These are phyloP conservation scores for Phaffia australis DNA, from an alignment of 768 basidiomycete genomes.

Conservation along the genomic window DNA sequence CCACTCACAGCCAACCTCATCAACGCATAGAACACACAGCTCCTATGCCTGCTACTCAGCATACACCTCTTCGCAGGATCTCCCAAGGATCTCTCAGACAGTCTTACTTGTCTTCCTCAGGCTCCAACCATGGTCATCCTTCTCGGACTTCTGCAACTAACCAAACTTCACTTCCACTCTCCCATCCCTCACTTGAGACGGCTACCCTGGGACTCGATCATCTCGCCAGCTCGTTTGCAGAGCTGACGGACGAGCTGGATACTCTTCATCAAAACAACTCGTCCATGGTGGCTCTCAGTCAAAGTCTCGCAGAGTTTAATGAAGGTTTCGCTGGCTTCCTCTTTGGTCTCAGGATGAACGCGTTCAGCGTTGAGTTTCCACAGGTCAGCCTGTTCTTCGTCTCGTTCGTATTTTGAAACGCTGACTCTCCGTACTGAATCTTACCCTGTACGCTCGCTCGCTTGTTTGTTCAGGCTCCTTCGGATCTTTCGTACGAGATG, in stretches of 20 bases:
- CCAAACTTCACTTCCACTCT: slow-evolving; percentile 8
- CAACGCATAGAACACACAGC: neutral
- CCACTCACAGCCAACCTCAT: neutral
- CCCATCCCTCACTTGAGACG: slow-evolving; percentile 48
- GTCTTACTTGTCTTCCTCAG: slow-evolving; percentile 57
- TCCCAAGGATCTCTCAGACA: slow-evolving; percentile 84
- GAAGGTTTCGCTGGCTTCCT: slow-evolving; percentile 86
- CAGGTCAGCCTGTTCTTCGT: slow-evolving; percentile 41
- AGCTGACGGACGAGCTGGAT: slow-evolving; percentile 80
- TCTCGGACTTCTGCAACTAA: neutral
- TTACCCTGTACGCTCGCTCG: neutral
- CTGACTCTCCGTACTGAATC: neutral
- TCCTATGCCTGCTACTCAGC: slow-evolving; percentile 39
- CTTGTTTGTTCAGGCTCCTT: slow-evolving; percentile 5
- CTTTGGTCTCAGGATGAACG: slow-evolving; percentile 88
- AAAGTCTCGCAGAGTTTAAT: slow-evolving; percentile 73
- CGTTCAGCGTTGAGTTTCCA: slow-evolving; percentile 84
- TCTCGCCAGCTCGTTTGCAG: slow-evolving; percentile 68
- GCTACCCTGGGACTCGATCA: slow-evolving; percentile 77
- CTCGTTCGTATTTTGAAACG: too few species aligned
- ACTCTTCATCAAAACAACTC: slow-evolving; percentile 64
- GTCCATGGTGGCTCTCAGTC: slow-evolving; percentile 57
- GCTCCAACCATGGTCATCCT: neutral
- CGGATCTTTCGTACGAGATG: slow-evolving; percentile 19
- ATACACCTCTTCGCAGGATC: slow-evolving; percentile 75